phyloP scores from a whole-genome alignment of 305 asterid genomes.

The Stenogyne calaminthoides region DNA sequence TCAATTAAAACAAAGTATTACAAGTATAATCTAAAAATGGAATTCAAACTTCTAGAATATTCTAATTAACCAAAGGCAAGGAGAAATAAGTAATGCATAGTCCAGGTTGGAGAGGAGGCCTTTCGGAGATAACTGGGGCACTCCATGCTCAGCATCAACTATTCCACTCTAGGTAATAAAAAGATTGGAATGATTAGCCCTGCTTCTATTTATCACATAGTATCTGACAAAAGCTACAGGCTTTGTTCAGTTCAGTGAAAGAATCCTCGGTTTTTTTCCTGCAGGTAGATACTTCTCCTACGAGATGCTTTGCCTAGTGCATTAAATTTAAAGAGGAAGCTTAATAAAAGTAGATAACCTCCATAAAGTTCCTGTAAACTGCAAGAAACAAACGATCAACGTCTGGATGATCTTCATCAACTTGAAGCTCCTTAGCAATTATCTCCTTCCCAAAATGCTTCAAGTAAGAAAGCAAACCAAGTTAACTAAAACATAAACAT shows the following conservation, averaged over 20 bases:
- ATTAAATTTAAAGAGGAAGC: neutral
- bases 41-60: neutral
- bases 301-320: neutral
- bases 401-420: slow-evolving; percentile 76
- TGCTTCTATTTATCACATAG: neutral
- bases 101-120: neutral
- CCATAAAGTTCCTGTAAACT: slow-evolving; percentile 83
- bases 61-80: neutral
- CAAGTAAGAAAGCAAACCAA: slow-evolving; percentile 18
- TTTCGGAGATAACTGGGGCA: neutral
- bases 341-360: slow-evolving; percentile 40
- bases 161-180: neutral
- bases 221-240: neutral
- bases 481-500: neutral
- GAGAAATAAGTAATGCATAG: slow-evolving; percentile 4
- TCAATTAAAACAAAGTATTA: slow-evolving; percentile 17
- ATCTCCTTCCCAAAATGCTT: slow-evolving; percentile 88
- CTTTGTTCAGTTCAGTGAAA: slow-evolving; percentile 1
- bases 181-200: neutral
- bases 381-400: slow-evolving; percentile 79
- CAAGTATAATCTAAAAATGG: slow-evolving; percentile 1
- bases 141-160: neutral
- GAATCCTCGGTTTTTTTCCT: neutral
- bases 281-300: neutral
- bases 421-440: slow-evolving; percentile 88